Conservation (phyloP, 441 rosid genomes). For the Biscutella laevigata region DNA sequence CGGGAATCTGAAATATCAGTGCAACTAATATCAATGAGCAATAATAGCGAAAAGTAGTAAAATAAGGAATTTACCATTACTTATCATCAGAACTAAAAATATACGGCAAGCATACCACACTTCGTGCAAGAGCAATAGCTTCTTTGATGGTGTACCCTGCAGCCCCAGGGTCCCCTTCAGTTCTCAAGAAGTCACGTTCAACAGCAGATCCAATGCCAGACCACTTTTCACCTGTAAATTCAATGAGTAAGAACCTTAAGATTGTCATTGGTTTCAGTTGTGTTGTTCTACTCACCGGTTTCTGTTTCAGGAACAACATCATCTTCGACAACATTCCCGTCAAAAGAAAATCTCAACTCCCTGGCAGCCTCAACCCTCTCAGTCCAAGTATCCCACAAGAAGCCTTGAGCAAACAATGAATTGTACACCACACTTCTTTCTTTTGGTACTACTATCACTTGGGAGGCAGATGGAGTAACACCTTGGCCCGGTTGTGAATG, state of each 20-base stretch:
- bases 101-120: conserved; percentile 51
- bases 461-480: conserved; percentile 24
- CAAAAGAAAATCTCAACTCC: conserved; percentile 68
- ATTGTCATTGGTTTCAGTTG: neutral
- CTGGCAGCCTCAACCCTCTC: conserved; percentile 77
- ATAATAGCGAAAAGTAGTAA: neutral
- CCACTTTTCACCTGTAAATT: conserved; percentile 37
- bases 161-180: conserved; percentile 93
- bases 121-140: conserved; percentile 73
- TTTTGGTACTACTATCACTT: conserved; percentile 21
- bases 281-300: conserved; percentile 36
- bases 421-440: conserved; percentile 27
- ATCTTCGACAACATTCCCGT: conserved; percentile 46
- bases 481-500: conserved; percentile 25
- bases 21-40: conserved; percentile 6
- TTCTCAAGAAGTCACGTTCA: conserved; percentile 74
- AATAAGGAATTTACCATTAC: neutral
- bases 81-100: conserved; percentile 13
- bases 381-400: conserved; percentile 75
- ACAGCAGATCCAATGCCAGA: conserved; percentile 35
- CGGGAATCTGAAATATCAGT: conserved; percentile 59
- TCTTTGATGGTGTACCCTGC: conserved; percentile 84
- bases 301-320: conserved; percentile 26
- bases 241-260: conserved; percentile 7
- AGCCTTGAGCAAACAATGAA: conserved; percentile 24